A percentile compares a stretch with the other conserved stretches of the same genome.
Evolutionary conservation across 2,329 filamentous ascomycete species (phyloP).

Genomic region (Chaetothyriales sp.): DNA sequence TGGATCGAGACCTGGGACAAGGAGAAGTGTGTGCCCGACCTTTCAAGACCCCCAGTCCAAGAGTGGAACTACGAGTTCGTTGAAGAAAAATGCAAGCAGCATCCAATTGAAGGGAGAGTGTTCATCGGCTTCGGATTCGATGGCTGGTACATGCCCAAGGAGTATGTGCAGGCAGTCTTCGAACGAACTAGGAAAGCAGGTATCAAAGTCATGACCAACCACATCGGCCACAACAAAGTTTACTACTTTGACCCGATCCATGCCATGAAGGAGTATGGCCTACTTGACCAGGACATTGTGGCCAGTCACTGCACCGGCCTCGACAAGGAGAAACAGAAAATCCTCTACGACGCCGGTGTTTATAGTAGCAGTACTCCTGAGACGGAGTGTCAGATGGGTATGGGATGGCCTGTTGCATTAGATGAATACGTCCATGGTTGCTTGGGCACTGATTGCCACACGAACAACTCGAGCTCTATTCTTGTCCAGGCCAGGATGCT

Average conservation of each 20-base stretch:
- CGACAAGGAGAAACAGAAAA: conserved; percentile 15
- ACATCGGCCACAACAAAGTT: conserved; percentile 19
- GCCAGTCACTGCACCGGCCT: conserved; percentile 28
- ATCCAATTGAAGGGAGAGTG: conserved; percentile 14
- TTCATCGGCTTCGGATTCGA: conserved; percentile 22
- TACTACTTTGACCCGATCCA: conserved; percentile 4
- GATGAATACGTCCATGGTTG: conserved; percentile 23
- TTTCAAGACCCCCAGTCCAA: conserved; percentile 16
- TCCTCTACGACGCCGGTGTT: conserved; percentile 11
- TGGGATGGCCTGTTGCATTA: conserved; percentile 19
- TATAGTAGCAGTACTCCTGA: conserved; percentile 34
- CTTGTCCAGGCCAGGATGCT: conserved; percentile 19
- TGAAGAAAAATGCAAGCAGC: conserved; percentile 7
- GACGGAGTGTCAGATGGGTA: conserved; percentile 39
- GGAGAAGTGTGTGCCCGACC: conserved; percentile 7
- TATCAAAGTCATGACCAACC: conserved; percentile 19
- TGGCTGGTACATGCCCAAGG: conserved; percentile 17
- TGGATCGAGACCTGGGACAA: conserved; percentile 18
- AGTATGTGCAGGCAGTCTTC: conserved; percentile 17
- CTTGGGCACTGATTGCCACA: conserved; percentile 24
- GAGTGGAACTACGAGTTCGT: conserved; percentile 10
- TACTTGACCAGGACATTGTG: conserved; percentile 28
- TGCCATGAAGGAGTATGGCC: conserved; percentile 20
- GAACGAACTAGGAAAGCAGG: conserved; percentile 10
- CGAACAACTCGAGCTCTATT: conserved; percentile 20